These are phyloP conservation scores for Cerrena zonata DNA, from an alignment of 1,284 basidiomycete genomes.

Conservation along the genomic window DNA sequence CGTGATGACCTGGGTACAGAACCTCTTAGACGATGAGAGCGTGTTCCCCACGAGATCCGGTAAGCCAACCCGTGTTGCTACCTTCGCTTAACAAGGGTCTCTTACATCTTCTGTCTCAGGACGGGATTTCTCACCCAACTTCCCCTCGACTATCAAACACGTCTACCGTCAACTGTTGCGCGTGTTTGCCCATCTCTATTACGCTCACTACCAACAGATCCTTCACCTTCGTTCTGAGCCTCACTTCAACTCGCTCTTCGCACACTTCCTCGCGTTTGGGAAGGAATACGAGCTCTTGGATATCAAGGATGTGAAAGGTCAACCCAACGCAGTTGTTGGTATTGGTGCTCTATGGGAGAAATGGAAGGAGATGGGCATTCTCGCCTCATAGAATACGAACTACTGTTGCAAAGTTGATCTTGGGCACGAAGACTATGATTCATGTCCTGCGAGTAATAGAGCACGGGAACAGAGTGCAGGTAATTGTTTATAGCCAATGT, in stretches of 20 bases:
- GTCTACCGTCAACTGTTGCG: slow-evolving; percentile 95
- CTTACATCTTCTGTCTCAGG: no score
- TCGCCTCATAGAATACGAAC: slow-evolving; percentile 37
- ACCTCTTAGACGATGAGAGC: slow-evolving; percentile 85
- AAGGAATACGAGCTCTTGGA: slow-evolving; percentile 90
- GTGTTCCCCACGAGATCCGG: slow-evolving; percentile 95
- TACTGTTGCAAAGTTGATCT: no score
- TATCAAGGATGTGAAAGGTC: slow-evolving; percentile 81
- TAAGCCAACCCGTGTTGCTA: slow-evolving; percentile 27
- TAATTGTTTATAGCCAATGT: no score
- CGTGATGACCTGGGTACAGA: slow-evolving; percentile 98
- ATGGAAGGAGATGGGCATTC: slow-evolving; percentile 80
- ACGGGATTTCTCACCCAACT: slow-evolving; percentile 85
- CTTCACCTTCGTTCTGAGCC: slow-evolving; percentile 92
- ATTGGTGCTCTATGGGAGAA: slow-evolving; percentile 84
- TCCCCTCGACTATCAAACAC: slow-evolving; percentile 91
- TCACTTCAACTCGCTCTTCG: slow-evolving; percentile 97
- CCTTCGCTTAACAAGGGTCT: background rate
- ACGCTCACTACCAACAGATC: slow-evolving; percentile 88
- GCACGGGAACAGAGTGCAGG: no score
- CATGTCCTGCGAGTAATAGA: no score
- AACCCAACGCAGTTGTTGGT: slow-evolving; percentile 56
- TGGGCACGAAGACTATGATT: no score
- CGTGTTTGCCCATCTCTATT: slow-evolving; percentile 96
- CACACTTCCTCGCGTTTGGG: slow-evolving; percentile 92